phyloP scores from a whole-genome alignment of 202 grass and related monocot genomes.

The Musa balbisiana region DNA sequence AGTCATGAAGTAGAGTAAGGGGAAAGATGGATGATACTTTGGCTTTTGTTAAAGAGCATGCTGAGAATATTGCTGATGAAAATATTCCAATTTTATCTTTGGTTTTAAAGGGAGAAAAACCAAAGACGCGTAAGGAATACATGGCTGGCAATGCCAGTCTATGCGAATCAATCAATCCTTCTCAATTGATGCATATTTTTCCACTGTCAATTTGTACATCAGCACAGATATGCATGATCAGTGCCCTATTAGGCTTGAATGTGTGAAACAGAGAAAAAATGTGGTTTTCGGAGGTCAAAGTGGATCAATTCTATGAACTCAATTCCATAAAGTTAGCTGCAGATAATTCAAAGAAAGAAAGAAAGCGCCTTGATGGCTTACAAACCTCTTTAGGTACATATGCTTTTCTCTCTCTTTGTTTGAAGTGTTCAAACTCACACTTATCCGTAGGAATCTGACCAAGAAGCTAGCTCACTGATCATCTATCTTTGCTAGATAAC shows the following conservation, averaged over 20 bases:
- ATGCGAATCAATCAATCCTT: neutral
- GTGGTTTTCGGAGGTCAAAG: neutral
- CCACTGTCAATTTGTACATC: neutral
- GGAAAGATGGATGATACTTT: no score
- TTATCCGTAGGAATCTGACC: neutral
- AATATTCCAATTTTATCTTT: neutral
- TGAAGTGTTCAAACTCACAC: neutral
- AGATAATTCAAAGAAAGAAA: no score
- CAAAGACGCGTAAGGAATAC: no score
- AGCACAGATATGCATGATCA: neutral
- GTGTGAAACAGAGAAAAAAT: neutral
- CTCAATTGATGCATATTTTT: neutral
- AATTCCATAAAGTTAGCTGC: neutral
- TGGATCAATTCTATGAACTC: neutral
- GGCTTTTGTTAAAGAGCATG: neutral
- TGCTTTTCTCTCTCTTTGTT: neutral
- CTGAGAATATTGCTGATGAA: neutral
- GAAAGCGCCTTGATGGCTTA: neutral
- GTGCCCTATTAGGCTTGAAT: neutral
- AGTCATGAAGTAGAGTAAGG: no score
- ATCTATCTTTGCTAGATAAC: neutral
- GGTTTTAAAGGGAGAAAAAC: neutral
- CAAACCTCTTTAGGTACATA: neutral
- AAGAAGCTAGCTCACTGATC: neutral
- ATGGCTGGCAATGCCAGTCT: no score